A percentile compares a stretch with the other conserved stretches of the same genome.
Conservation (phyloP, 2,329 filamentous ascomycete genomes). For the Periconia macrospinosa region DNA sequence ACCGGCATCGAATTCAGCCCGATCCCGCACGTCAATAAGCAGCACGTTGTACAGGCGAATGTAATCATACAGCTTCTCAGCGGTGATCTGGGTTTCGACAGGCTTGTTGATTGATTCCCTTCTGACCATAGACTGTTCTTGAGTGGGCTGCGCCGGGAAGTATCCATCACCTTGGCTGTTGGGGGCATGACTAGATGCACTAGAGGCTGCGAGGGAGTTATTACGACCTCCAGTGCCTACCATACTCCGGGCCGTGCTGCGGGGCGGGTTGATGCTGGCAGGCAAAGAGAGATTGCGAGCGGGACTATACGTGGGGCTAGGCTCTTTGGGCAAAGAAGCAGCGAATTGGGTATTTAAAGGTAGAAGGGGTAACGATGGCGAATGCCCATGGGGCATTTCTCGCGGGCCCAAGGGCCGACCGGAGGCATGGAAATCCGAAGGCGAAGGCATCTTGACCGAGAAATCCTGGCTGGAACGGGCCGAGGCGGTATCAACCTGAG, state of each 20-base stretch:
- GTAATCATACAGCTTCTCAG: slow-evolving; percentile 71
- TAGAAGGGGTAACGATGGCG: slow-evolving; percentile 47
- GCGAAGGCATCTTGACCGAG: slow-evolving; percentile 47
- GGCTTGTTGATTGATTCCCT: slow-evolving; percentile 53
- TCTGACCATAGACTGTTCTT: slow-evolving; percentile 17
- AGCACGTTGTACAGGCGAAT: slow-evolving; percentile 70
- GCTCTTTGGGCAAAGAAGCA: slow-evolving; percentile 67
- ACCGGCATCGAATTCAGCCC: slow-evolving; percentile 81
- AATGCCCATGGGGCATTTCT: slow-evolving; percentile 51
- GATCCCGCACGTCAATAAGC: slow-evolving; percentile 80
- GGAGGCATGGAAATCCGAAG: slow-evolving; percentile 38
- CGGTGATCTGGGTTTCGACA: slow-evolving; percentile 64
- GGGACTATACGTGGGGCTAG: slow-evolving; percentile 78
- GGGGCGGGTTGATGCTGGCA: slow-evolving; percentile 65
- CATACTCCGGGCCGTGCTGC: slow-evolving; percentile 65
- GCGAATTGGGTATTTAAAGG: slow-evolving; percentile 56
- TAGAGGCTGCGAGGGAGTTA: slow-evolving; percentile 52
- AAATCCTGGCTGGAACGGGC: slow-evolving; percentile 27
- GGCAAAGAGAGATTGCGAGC: slow-evolving; percentile 70
- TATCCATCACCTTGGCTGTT: slow-evolving; percentile 45
- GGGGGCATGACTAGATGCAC: slow-evolving; percentile 40
- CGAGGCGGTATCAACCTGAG: slow-evolving; percentile 24
- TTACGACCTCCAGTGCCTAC: slow-evolving; percentile 59
- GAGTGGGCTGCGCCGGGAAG: slow-evolving; percentile 39
- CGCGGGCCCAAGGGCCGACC: slow-evolving; percentile 52